A percentile compares a stretch with the other conserved stretches of the same genome.
phyloP scores from a whole-genome alignment of 495 filamentous ascomycete genomes.

The Geoglossum glabrum region DNA sequence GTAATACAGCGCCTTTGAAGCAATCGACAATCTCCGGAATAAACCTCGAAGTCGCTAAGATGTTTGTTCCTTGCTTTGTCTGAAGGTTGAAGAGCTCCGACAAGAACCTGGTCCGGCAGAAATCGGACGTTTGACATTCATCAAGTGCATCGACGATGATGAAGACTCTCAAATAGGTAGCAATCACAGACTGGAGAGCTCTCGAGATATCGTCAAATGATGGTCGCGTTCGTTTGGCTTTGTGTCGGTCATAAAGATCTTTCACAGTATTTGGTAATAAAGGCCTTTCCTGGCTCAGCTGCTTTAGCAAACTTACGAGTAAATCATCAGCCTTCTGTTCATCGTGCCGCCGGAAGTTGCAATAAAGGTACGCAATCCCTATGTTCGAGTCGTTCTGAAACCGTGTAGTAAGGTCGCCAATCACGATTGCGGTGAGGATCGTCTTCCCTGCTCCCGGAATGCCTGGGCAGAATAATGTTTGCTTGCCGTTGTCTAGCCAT shows the following conservation, averaged over 20 bases:
- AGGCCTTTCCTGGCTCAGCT: neutral
- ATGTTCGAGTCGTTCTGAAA: neutral
- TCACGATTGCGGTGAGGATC: neutral
- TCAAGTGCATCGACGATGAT: slow-evolving; percentile 10
- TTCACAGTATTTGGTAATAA: neutral
- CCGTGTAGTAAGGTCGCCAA: neutral
- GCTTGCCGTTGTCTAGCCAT: neutral
- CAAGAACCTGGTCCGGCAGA: slow-evolving; percentile 2
- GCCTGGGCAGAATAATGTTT: neutral
- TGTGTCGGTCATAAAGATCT: neutral
- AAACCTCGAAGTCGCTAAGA: slow-evolving; percentile 17
- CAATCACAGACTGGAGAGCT: neutral
- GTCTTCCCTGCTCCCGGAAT: slow-evolving; percentile 3
- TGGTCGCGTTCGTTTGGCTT: neutral
- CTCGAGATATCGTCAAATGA: neutral
- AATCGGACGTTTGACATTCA: slow-evolving; percentile 11
- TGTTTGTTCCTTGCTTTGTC: neutral
- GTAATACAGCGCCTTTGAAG: slow-evolving; percentile 3
- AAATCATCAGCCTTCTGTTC: slow-evolving; percentile 4
- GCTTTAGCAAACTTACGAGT: slow-evolving; percentile 4
- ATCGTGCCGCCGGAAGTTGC: slow-evolving; percentile 3
- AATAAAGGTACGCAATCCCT: slow-evolving; percentile 3
- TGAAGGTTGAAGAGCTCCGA: slow-evolving; percentile 2
- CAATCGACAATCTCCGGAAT: slow-evolving; percentile 6
- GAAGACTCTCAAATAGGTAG: neutral